These are phyloP conservation scores for Torrubiella hemipterigena DNA, from an alignment of 2,329 filamentous ascomycete genomes.

Conservation along the genomic window DNA sequence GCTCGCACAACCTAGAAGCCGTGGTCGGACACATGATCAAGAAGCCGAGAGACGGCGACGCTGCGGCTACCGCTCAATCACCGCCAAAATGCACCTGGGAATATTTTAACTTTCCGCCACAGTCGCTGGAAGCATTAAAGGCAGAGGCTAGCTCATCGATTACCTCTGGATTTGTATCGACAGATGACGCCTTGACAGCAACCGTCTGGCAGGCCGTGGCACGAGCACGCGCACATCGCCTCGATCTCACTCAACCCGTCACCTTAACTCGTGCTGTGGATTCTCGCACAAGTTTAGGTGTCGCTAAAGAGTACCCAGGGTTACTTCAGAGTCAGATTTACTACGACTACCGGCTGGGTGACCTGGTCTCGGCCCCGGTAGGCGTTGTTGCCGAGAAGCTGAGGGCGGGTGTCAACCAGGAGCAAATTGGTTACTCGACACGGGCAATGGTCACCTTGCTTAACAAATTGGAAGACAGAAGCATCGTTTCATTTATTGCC, in stretches of 20 bases:
- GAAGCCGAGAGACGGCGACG: slow-evolving; percentile 8
- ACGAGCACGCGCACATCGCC: slow-evolving; percentile 24
- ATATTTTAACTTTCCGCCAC: slow-evolving; percentile 29
- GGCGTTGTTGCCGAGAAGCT: slow-evolving; percentile 24
- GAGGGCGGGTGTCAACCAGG: slow-evolving; percentile 23
- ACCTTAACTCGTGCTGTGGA: slow-evolving; percentile 37
- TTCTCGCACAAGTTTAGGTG: slow-evolving; percentile 26
- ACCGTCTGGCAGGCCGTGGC: slow-evolving; percentile 36
- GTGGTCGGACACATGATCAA: slow-evolving; percentile 20
- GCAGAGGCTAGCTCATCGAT: slow-evolving; percentile 15
- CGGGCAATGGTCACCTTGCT: neutral
- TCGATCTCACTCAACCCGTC: slow-evolving; percentile 12
- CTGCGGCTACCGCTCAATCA: slow-evolving; percentile 4
- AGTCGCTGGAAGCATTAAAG: slow-evolving; percentile 28
- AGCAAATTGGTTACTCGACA: neutral
- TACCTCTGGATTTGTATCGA: slow-evolving; percentile 29
- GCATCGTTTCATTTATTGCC: neutral
- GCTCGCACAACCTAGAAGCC: slow-evolving; percentile 17
- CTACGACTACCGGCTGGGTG: slow-evolving; percentile 16
- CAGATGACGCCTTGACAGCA: slow-evolving; percentile 39
- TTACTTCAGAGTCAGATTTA: slow-evolving; percentile 34
- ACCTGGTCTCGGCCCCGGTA: slow-evolving; percentile 17
- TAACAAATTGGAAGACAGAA: neutral
- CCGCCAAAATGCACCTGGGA: slow-evolving; percentile 25
- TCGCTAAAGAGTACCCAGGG: slow-evolving; percentile 33